Percentiles rank a stretch among this genome's conserved stretches.
phyloP scores from a whole-genome alignment of 2,329 filamentous ascomycete species.

The Capronia americana region DNA sequence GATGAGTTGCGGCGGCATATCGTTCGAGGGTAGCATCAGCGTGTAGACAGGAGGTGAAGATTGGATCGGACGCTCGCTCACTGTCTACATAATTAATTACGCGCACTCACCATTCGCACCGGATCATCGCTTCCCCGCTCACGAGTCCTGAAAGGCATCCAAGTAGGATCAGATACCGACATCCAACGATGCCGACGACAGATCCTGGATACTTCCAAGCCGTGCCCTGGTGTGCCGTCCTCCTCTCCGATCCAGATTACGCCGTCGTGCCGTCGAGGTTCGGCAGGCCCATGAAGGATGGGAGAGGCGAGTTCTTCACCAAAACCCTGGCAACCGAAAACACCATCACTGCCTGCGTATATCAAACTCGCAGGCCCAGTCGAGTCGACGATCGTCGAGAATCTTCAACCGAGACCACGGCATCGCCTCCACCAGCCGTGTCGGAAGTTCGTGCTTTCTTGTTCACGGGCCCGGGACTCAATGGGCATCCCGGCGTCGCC shows the following conservation, averaged over 20 bases:
- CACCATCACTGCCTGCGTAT: conserved; percentile 7
- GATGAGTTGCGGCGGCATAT: background rate
- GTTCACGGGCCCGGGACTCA: conserved; percentile 8
- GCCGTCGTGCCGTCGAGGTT: conserved; percentile 5
- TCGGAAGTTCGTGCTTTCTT: conserved; percentile 10
- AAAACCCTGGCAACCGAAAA: conserved; percentile 11
- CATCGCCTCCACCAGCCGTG: background rate
- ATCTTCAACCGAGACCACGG: background rate
- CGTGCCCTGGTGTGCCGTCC: background rate
- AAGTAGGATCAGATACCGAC: background rate
- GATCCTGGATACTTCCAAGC: background rate
- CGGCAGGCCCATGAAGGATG: conserved; percentile 6
- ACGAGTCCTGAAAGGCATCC: background rate
- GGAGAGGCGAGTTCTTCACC: conserved; percentile 16
- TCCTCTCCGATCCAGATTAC: conserved; percentile 5
- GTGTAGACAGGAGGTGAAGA: background rate
- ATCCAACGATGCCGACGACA: background rate
- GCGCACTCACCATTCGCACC: too few species aligned
- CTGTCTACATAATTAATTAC: background rate
- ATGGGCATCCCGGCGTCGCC: conserved; percentile 13
- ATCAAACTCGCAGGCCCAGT: background rate
- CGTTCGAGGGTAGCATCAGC: background rate
- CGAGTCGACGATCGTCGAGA: background rate
- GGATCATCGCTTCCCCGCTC: background rate
- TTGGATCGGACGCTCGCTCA: background rate